Evolutionary conservation across 208 protist species (phyloP).

Genomic region (Strigomonas galati): DNA sequence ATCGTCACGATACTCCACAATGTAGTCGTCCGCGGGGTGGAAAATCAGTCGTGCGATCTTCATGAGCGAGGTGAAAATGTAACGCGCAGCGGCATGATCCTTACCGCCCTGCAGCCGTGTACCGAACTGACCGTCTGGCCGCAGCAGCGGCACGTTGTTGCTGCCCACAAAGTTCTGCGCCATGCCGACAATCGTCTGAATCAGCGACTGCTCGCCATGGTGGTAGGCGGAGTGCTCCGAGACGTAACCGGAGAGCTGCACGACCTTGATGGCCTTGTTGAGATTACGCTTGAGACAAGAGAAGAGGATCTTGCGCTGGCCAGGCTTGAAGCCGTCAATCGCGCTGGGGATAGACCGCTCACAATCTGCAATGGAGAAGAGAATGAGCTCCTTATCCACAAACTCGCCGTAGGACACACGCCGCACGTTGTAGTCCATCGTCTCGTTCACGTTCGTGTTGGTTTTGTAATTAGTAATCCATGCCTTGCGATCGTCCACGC

Average conservation of each 20-base stretch:
- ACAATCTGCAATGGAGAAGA: constrained; percentile 98
- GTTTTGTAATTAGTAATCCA: constrained; percentile 96
- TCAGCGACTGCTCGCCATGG: constrained; percentile 98
- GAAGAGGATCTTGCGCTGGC: constrained; percentile 99
- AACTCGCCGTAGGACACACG: constrained; percentile 96
- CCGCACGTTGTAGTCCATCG: constrained; percentile 90
- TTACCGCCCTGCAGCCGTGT: constrained; percentile 98
- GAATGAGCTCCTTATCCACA: constrained; percentile 99
- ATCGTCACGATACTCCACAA: constrained; percentile 98
- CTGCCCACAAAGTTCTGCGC: constrained; percentile 98
- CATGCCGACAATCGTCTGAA: constrained; percentile 98
- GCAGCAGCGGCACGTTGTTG: constrained; percentile 99
- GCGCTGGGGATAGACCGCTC: constrained; percentile 92
- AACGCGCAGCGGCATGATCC: constrained; percentile 98
- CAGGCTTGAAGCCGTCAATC: constrained; percentile 99
- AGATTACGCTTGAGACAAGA: constrained; percentile 99
- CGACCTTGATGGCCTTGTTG: constrained; percentile 98
- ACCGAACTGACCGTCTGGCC: constrained; percentile 99
- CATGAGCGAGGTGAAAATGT: constrained; percentile 99
- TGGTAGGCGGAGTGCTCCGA: constrained; percentile 99
- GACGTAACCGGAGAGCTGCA: constrained; percentile 99
- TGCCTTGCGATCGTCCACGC: constrained; percentile 97
- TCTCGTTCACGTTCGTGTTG: constrained; percentile 75
- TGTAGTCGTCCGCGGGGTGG: constrained; percentile 95
- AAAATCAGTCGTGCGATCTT: constrained; percentile 95